Evolutionary conservation across 2,329 filamentous ascomycete genomes (phyloP).

Genomic region (Leptosphaerulina australis): DNA sequence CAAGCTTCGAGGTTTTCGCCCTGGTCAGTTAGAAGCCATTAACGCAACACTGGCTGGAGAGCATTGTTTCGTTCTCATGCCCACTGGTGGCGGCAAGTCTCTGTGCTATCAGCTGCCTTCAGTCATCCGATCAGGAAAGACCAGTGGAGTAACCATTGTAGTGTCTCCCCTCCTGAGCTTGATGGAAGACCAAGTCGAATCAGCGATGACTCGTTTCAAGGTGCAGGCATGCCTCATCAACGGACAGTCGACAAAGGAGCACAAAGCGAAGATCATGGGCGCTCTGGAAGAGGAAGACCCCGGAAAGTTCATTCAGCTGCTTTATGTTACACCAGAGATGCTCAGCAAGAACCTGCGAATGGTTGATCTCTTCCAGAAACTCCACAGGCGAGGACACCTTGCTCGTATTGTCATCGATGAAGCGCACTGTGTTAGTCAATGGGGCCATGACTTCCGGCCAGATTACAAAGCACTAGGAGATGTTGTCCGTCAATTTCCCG

Average conservation of each 20-base stretch:
- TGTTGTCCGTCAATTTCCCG: slow-evolving; percentile 72
- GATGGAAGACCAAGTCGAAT: slow-evolving; percentile 95
- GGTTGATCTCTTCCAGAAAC: slow-evolving; percentile 65
- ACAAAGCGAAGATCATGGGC: slow-evolving; percentile 70
- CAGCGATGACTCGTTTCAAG: slow-evolving; percentile 69
- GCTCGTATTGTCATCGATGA: slow-evolving; percentile 96
- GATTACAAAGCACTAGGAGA: slow-evolving; percentile 89
- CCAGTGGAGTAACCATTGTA: slow-evolving; percentile 85
- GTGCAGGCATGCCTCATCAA: slow-evolving; percentile 86
- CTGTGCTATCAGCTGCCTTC: slow-evolving; percentile 95
- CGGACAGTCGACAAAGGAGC: slow-evolving; percentile 69
- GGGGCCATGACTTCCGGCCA: slow-evolving; percentile 96
- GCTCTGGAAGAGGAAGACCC: slow-evolving; percentile 68
- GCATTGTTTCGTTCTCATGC: slow-evolving; percentile 96
- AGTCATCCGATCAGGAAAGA: slow-evolving; percentile 79
- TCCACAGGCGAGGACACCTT: slow-evolving; percentile 75
- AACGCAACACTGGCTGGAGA: slow-evolving; percentile 87
- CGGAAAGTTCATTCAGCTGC: slow-evolving; percentile 78
- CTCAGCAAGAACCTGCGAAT: slow-evolving; percentile 79
- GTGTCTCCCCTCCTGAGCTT: slow-evolving; percentile 93
- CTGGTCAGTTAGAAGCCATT: slow-evolving; percentile 93
- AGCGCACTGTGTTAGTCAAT: slow-evolving; percentile 99
- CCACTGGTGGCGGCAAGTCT: slow-evolving; percentile 95
- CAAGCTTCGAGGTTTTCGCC: slow-evolving; percentile 81
- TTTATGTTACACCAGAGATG: slow-evolving; percentile 98